Evolutionary conservation across 345 rosid genomes (phyloP).

Genomic region (Populus davidiana): DNA sequence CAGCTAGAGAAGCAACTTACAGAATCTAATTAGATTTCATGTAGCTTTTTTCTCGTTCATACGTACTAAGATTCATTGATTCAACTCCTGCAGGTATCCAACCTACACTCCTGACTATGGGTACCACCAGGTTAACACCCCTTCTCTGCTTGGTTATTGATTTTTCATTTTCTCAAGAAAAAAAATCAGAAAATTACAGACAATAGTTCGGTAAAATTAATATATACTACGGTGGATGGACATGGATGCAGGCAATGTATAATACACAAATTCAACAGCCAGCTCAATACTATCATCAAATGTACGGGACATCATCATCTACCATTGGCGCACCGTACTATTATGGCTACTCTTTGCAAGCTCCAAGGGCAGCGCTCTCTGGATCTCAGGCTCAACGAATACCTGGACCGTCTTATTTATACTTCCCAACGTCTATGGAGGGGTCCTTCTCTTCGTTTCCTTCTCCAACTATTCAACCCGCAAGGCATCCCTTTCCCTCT

Average conservation of each 20-base stretch:
- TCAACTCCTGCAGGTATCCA: conserved; percentile 53
- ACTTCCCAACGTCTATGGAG: conserved; percentile 48
- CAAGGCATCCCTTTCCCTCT: conserved; percentile 40
- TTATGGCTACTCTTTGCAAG: conserved; percentile 64
- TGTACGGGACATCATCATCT: conserved; percentile 51
- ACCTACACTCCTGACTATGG: conserved; percentile 68
- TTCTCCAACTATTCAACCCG: conserved; percentile 39
- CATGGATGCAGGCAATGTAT: conserved; percentile 50
- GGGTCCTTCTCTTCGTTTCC: conserved; percentile 35
- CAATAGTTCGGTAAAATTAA: background rate
- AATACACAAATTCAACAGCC: conserved; percentile 60
- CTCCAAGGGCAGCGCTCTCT: conserved; percentile 50
- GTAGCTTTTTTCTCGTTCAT: background rate
- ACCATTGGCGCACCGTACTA: conserved; percentile 49
- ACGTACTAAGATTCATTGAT: conserved; percentile 19
- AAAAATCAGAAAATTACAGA: background rate
- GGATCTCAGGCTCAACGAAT: conserved; percentile 37
- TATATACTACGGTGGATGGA: background rate
- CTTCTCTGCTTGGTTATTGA: background rate
- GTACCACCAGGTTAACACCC: conserved; percentile 57
- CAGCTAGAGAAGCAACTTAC: conserved; percentile 3
- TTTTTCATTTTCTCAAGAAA: too few relatives aligned
- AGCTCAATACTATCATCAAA: conserved; percentile 58
- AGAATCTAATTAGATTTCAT: background rate
- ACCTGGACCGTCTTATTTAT: conserved; percentile 43